Conservation (phyloP, 2,329 filamentous ascomycete species). For the Aspergillus chevalieri region DNA sequence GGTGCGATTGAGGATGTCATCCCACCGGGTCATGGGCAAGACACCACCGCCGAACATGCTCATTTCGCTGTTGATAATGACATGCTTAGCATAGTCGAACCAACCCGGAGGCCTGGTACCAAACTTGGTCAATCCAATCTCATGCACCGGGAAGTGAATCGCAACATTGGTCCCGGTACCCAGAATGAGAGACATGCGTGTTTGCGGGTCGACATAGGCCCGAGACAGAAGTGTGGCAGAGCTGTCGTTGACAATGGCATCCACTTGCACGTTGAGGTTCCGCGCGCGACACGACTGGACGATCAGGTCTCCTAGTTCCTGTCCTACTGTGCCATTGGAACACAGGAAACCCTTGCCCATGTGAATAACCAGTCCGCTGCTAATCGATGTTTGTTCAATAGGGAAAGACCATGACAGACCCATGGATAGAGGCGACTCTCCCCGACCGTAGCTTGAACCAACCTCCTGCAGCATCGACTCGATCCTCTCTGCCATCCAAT, state of each 20-base stretch:
- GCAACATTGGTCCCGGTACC: conserved; percentile 61
- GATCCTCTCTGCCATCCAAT: conserved; percentile 61
- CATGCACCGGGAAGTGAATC: conserved; percentile 53
- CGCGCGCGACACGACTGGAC: conserved; percentile 52
- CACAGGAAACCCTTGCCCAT: conserved; percentile 63
- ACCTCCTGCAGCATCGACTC: conserved; percentile 46
- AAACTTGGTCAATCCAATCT: conserved; percentile 52
- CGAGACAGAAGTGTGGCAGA: conserved; percentile 57
- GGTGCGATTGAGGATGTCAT: conserved; percentile 52
- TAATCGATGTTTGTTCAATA: conserved; percentile 57
- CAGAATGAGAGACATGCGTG: conserved; percentile 58
- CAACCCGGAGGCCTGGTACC: conserved; percentile 49
- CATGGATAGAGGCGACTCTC: conserved; percentile 45
- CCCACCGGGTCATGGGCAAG: conserved; percentile 56
- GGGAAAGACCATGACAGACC: conserved; percentile 63
- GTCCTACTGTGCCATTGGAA: conserved; percentile 52
- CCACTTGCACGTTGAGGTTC: conserved; percentile 52
- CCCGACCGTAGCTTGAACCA: conserved; percentile 35
- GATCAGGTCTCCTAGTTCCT: conserved; percentile 55
- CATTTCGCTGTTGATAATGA: conserved; percentile 60
- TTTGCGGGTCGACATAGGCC: conserved; percentile 55
- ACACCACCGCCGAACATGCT: conserved; percentile 59
- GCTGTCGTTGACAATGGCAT: conserved; percentile 60
- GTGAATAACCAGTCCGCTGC: conserved; percentile 50
- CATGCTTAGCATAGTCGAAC: conserved; percentile 53